These are phyloP conservation scores for Linnemannia exigua DNA, from an alignment of 192 early-diverging fungal genomes.

Conservation along the genomic window DNA sequence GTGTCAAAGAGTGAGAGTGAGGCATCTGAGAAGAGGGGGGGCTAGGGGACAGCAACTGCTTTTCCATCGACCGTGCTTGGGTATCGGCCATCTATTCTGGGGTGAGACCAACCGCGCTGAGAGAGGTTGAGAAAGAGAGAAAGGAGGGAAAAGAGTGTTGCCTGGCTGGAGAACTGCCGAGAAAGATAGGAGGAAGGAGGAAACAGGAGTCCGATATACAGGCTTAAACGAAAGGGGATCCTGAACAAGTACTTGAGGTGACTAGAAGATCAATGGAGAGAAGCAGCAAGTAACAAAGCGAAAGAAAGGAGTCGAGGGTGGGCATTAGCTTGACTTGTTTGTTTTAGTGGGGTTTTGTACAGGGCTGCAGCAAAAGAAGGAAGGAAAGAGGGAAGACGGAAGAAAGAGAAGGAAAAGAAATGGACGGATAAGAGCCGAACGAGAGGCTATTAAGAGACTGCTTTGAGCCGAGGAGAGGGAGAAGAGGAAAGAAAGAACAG, in stretches of 20 bases:
- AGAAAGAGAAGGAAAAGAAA: neutral
- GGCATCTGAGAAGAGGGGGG: constrained; percentile 37
- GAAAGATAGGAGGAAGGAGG: neutral
- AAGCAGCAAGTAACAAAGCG: neutral
- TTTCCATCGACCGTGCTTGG: constrained; percentile 31
- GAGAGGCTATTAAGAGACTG: neutral
- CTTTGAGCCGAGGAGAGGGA: neutral
- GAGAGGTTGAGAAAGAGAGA: neutral
- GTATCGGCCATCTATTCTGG: constrained; percentile 42
- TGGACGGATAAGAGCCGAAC: neutral
- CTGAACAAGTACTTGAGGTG: neutral
- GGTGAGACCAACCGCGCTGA: neutral
- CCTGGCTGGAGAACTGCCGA: neutral
- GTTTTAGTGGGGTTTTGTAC: neutral
- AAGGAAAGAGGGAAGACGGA: neutral
- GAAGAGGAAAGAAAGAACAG: neutral
- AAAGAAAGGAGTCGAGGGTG: neutral
- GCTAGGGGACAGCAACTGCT: constrained; percentile 25
- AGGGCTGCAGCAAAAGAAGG: neutral
- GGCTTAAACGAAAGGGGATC: neutral
- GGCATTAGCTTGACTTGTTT: neutral
- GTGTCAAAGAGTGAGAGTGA: constrained; percentile 16
- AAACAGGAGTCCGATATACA: neutral
- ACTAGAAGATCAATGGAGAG: constrained; percentile 11
- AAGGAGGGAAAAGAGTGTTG: neutral